Percentiles rank a stretch among this genome's conserved stretches.
Evolutionary conservation across 805 yeast species (phyloP).

Genomic region (Wickerhamiella bombiphila): DNA sequence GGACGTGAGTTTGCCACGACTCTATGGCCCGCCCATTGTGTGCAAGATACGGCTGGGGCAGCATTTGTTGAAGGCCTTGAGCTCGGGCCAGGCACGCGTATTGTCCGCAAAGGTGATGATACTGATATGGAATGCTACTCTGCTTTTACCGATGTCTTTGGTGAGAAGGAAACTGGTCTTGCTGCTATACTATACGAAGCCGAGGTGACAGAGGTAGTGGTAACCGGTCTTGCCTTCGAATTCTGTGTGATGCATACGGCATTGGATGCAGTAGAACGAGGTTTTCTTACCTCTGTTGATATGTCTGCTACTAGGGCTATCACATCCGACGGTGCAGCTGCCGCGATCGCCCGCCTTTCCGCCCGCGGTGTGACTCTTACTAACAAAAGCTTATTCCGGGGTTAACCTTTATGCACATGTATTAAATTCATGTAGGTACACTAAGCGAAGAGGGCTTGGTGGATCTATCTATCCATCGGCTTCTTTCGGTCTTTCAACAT

Average conservation of each 20-base stretch:
- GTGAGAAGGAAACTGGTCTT: constrained; percentile 53
- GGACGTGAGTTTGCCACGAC: constrained; percentile 28
- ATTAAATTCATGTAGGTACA: no score
- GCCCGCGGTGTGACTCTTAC: constrained; percentile 7
- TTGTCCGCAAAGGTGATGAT: constrained; percentile 58
- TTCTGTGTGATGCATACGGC: constrained; percentile 75
- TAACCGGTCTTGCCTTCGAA: constrained; percentile 79
- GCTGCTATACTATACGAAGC: constrained; percentile 31
- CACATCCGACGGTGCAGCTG: constrained; percentile 26
- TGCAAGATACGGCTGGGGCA: constrained; percentile 57
- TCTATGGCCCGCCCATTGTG: constrained; percentile 89
- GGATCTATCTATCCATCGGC: no score
- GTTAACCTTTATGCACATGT: no score
- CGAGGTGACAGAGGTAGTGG: constrained; percentile 43
- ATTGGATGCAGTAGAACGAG: constrained; percentile 44
- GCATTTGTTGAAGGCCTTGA: constrained; percentile 40
- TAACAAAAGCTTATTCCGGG: no score
- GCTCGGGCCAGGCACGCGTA: constrained; percentile 24
- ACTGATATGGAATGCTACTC: constrained; percentile 74
- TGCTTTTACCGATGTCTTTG: constrained; percentile 73
- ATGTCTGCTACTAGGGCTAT: constrained; percentile 37
- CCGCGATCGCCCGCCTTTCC: constrained; percentile 4
- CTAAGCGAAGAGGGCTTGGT: no score
- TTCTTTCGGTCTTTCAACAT: no score
- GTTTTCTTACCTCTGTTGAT: constrained; percentile 51